These are phyloP conservation scores for Boletus insuetus DNA, from an alignment of 768 basidiomycete species.

Conservation along the genomic window DNA sequence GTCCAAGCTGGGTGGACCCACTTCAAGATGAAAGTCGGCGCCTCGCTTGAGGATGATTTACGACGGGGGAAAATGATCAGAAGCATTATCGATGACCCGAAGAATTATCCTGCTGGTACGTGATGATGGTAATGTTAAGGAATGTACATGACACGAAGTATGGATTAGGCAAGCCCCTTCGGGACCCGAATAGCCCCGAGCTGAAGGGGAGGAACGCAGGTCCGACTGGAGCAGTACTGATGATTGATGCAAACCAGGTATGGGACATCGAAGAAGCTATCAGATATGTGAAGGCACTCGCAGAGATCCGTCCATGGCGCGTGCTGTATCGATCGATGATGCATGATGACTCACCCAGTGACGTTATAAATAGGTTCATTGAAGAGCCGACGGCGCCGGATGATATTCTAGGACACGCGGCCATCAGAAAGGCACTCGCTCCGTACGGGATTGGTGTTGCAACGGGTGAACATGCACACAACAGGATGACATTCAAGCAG, in stretches of 20 bases:
- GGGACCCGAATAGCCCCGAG: constrained; percentile 55
- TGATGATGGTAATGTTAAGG: constrained; percentile 3
- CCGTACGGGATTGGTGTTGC: constrained; percentile 85
- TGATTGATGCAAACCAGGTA: constrained; percentile 96
- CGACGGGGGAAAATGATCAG: constrained; percentile 84
- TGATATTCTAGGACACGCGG: constrained; percentile 82
- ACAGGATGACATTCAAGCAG: constrained; percentile 95
- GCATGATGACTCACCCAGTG: background rate
- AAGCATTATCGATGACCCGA: constrained; percentile 88
- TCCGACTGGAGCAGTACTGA: constrained; percentile 85
- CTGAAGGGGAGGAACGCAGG: constrained; percentile 87
- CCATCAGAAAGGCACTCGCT: constrained; percentile 74
- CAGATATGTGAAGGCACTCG: constrained; percentile 76
- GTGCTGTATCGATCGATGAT: background rate
- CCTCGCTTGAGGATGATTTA: constrained; percentile 73
- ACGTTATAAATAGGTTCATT: constrained; percentile 58
- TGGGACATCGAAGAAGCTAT: constrained; percentile 91
- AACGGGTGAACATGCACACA: constrained; percentile 94
- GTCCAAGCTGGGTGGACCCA: constrained; percentile 87
- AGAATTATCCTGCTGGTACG: constrained; percentile 57
- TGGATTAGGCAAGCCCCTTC: constrained; percentile 31
- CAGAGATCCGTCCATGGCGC: constrained; percentile 52
- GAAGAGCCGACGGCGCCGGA: constrained; percentile 94
- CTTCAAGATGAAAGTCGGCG: constrained; percentile 98
- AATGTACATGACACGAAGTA: background rate